Percentiles rank a stretch among this genome's conserved stretches.
Evolutionary conservation across 73 alveolate species (phyloP).

Genomic region (Paramecium tetraurelia): DNA sequence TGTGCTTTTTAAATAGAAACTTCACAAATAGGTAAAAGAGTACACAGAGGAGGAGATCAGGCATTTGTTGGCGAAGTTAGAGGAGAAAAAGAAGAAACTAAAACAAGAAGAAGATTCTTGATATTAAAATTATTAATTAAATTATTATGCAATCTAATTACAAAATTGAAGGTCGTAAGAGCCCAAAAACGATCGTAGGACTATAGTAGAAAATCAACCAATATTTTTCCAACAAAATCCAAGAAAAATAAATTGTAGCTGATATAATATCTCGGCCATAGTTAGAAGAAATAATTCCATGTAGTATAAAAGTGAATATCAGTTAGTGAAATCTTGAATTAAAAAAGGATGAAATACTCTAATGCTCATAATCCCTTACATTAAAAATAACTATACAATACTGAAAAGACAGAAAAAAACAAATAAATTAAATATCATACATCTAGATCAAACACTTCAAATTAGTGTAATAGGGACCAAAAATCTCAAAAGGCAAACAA

Average conservation of each 20-base stretch:
- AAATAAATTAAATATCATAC: background rate
- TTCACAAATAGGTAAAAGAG: slow-evolving; percentile 21
- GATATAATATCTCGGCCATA: background rate
- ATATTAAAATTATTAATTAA: background rate
- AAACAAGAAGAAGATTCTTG: background rate
- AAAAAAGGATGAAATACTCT: background rate
- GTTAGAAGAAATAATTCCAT: background rate
- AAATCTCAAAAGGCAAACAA: background rate
- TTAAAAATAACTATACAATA: background rate
- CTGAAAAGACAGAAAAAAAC: background rate
- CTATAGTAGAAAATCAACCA: background rate
- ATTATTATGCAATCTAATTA: background rate
- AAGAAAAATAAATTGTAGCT: background rate
- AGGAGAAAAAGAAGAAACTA: background rate
- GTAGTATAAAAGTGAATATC: background rate
- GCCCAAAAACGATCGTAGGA: background rate
- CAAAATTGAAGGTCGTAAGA: background rate
- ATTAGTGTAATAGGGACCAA: background rate
- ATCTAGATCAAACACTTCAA: background rate
- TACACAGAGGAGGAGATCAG: background rate
- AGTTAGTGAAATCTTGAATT: background rate
- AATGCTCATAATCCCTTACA: background rate
- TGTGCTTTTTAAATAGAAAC: slow-evolving; percentile 37
- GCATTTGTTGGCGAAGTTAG: background rate
- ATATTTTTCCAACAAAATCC: background rate